phyloP scores from a whole-genome alignment of 192 early-diverging fungal species.

The Coemansia sp. region DNA sequence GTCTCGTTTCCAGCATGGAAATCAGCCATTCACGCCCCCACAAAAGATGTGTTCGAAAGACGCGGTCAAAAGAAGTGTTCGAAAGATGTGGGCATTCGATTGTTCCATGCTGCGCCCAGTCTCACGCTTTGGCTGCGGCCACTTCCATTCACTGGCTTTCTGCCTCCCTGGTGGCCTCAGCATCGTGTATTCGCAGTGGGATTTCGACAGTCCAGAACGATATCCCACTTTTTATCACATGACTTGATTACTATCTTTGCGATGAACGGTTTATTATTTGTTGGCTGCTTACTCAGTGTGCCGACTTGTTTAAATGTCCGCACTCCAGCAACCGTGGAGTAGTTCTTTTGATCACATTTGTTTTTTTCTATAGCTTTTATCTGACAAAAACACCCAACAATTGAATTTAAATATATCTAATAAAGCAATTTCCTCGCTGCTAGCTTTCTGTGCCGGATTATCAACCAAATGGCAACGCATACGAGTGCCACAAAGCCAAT shows the following conservation, averaged over 20 bases:
- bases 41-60: neutral
- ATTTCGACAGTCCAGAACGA: no score
- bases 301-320: no score
- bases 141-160: neutral
- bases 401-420: neutral
- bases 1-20: neutral
- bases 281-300: no score
- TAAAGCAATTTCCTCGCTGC: neutral
- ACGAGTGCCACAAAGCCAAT: slow-evolving; percentile 33
- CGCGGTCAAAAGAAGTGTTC: neutral
- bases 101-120: slow-evolving; percentile 10
- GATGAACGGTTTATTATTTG: no score
- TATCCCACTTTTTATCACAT: no score
- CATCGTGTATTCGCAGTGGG: neutral
- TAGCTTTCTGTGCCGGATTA: slow-evolving; percentile 6
- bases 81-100: slow-evolving; percentile 5
- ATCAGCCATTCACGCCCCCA: neutral
- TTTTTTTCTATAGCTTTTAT: no score
- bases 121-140: neutral
- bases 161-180: neutral
- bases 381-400: neutral
- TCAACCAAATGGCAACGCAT: slow-evolving; percentile 20
- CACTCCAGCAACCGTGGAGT: no score
- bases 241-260: no score
- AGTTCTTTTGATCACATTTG: no score